Evolutionary conservation across 768 basidiomycete species (phyloP).

Genomic region (Agrocybe praecox): DNA sequence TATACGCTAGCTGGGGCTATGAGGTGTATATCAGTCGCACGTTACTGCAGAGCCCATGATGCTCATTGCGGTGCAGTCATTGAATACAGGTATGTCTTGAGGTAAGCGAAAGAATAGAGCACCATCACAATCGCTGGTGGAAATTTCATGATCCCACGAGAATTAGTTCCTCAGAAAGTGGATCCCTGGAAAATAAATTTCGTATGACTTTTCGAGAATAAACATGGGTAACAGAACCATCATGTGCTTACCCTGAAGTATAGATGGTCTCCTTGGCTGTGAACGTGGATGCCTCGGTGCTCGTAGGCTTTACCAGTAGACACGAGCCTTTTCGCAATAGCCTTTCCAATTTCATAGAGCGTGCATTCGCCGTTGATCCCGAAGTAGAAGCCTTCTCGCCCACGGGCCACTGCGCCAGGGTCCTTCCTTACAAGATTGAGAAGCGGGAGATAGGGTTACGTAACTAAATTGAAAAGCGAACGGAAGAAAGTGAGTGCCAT

Average conservation of each 20-base stretch:
- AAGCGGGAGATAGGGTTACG: slow-evolving; percentile 43
- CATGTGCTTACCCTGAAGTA: slow-evolving; percentile 29
- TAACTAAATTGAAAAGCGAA: not conserved
- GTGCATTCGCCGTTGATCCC: slow-evolving; percentile 50
- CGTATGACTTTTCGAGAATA: no score
- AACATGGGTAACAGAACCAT: no score
- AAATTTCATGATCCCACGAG: not conserved
- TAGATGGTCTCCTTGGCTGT: slow-evolving; percentile 45
- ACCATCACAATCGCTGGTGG: no score
- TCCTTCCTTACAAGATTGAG: slow-evolving; percentile 38
- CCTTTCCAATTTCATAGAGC: slow-evolving; percentile 40
- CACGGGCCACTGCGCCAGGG: slow-evolving; percentile 35
- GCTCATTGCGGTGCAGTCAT: no score
- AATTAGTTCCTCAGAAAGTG: not conserved
- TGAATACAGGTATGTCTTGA: no score
- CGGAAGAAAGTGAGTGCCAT: no score
- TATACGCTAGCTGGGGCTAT: no score
- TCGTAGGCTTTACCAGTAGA: slow-evolving; percentile 36
- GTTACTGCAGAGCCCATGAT: no score
- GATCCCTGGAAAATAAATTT: no score
- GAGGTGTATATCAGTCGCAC: no score
- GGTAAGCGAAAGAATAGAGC: no score
- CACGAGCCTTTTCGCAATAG: slow-evolving; percentile 38
- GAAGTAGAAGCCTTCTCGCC: slow-evolving; percentile 56
- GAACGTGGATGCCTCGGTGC: slow-evolving; percentile 46